Evolutionary conservation across 305 asterid species (phyloP).

Genomic region (Fraxinus albicans): DNA sequence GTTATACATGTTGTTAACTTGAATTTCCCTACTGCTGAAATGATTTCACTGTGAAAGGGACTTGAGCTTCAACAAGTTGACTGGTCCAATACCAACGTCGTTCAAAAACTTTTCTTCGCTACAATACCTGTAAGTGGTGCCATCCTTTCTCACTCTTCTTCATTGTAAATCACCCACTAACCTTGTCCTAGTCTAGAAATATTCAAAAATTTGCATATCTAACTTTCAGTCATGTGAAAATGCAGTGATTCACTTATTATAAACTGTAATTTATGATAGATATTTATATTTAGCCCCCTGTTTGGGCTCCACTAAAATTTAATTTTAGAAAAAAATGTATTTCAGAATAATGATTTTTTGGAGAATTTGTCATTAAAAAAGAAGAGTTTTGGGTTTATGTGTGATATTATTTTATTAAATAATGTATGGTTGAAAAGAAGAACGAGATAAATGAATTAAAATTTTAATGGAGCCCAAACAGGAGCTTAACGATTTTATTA

Average conservation of each 20-base stretch:
- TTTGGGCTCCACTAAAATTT: background rate
- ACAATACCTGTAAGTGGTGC: constrained; percentile 44
- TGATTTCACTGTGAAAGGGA: constrained; percentile 38
- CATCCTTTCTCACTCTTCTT: background rate
- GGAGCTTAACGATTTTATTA: background rate
- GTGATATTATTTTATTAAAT: too few relatives aligned
- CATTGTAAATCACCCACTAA: background rate
- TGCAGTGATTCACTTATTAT: background rate
- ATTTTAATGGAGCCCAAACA: background rate
- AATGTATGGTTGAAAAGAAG: background rate
- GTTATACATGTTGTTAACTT: background rate
- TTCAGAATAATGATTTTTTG: too few relatives aligned
- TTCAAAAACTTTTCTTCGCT: constrained; percentile 43
- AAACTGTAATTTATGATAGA: background rate
- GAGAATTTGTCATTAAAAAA: background rate
- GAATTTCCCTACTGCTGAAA: background rate
- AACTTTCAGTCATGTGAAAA: background rate
- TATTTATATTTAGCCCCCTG: background rate
- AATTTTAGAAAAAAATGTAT: background rate
- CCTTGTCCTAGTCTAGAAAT: background rate
- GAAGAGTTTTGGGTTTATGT: background rate
- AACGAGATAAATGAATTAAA: background rate
- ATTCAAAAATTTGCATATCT: background rate
- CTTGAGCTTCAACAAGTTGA: constrained; percentile 69
- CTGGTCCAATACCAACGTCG: constrained; percentile 54